These are phyloP conservation scores for Penicillium cinerascens DNA, from an alignment of 495 filamentous ascomycete genomes.

Conservation along the genomic window DNA sequence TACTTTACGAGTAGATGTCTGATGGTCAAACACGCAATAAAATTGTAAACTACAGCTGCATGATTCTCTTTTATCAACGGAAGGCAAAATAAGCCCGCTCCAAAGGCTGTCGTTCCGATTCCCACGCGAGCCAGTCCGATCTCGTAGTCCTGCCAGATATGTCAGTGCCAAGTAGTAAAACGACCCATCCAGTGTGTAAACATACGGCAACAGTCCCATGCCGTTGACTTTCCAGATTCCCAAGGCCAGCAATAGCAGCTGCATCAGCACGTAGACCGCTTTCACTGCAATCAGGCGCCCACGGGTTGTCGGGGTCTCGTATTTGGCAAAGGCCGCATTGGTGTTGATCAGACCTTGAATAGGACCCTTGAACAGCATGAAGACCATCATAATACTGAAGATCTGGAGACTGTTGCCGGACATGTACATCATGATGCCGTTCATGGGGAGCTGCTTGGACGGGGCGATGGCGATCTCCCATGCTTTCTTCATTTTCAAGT, in stretches of 20 bases:
- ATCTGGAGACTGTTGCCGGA: constrained; percentile 98
- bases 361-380: constrained; percentile 97
- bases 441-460: constrained; percentile 95
- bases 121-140: constrained; percentile 96
- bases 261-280: constrained; percentile 80
- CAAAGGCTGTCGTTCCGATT: constrained; percentile 70
- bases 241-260: constrained; percentile 74
- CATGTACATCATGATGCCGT: constrained; percentile 99
- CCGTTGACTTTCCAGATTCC: constrained; percentile 96
- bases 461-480: constrained; percentile 97
- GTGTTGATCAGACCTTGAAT: constrained; percentile 78
- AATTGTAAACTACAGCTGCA: neutral
- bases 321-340: constrained; percentile 76
- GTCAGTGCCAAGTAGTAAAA: constrained; percentile 14
- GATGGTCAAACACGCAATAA: neutral
- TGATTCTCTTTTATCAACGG: constrained; percentile 23
- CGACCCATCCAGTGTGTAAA: constrained; percentile 21
- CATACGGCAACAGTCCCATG: constrained; percentile 93
- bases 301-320: constrained; percentile 80
- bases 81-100: constrained; percentile 61
- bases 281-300: constrained; percentile 73
- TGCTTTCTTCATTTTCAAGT: constrained; percentile 94
- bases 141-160: constrained; percentile 66
- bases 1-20: neutral
- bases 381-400: constrained; percentile 99